These are phyloP conservation scores for Xylaria sp. DNA, from an alignment of 2,329 filamentous ascomycete genomes.

Conservation along the genomic window DNA sequence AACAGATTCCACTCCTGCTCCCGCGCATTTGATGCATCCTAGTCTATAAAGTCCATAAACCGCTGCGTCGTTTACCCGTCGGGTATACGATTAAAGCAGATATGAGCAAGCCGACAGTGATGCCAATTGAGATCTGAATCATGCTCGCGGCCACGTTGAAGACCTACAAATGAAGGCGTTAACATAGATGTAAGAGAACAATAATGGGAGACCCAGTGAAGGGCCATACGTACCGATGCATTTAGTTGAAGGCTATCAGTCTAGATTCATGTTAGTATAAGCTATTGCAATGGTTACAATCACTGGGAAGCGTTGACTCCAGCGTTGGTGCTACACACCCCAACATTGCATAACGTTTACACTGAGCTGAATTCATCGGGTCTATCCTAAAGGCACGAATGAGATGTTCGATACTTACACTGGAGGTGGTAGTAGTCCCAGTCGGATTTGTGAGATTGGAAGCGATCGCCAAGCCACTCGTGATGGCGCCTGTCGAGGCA, in stretches of 20 bases:
- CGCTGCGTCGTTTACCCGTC: slow-evolving; percentile 67
- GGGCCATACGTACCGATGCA: slow-evolving; percentile 29
- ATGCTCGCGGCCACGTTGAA: slow-evolving; percentile 68
- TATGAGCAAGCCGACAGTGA: slow-evolving; percentile 70
- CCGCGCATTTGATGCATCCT: background rate
- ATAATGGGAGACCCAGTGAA: background rate
- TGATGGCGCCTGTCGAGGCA: slow-evolving; percentile 68
- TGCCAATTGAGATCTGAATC: slow-evolving; percentile 70
- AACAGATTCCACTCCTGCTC: too few species aligned
- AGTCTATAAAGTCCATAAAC: slow-evolving; percentile 54
- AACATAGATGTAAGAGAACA: background rate
- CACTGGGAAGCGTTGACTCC: background rate
- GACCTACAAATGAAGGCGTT: slow-evolving; percentile 32
- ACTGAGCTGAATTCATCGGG: background rate
- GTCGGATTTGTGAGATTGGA: slow-evolving; percentile 62
- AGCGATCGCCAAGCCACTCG: slow-evolving; percentile 68
- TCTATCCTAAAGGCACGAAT: too few species aligned
- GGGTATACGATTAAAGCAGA: slow-evolving; percentile 67
- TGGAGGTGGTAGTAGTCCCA: slow-evolving; percentile 47
- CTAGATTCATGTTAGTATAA: slow-evolving; percentile 29
- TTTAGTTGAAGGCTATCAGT: slow-evolving; percentile 29
- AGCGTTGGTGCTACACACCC: background rate
- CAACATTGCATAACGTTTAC: background rate
- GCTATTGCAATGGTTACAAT: background rate
- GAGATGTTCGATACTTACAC: slow-evolving; percentile 34